Evolutionary conservation across 1,284 basidiomycete species (phyloP), one percentile per base, ranked within the genome.

Genomic region (Trichosporon sp.): DNA sequence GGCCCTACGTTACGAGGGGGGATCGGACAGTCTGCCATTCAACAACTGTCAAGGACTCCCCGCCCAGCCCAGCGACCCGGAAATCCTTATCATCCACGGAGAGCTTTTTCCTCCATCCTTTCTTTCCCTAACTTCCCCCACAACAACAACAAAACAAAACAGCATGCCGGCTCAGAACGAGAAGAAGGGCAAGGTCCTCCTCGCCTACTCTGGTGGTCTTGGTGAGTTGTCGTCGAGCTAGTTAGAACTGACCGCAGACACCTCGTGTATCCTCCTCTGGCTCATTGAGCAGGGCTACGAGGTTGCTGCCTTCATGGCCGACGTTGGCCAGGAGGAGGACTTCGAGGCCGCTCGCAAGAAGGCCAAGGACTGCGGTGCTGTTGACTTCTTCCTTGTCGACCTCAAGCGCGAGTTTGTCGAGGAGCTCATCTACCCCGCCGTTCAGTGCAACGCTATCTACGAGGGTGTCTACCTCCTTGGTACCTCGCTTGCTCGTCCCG

Each of bases 271-370:
- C 68, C 73, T 88, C 37, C 75, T 88, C 7, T 89, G 89, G 77
- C 81, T 89, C 52, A 82, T 80, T 8, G 84, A 87, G 67, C 83
- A 84, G 67, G 94, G 93, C 62, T 98, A 98, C 83, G 92, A 98
- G 76, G 95, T 98, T 69, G 88, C 91, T 72, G 93, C 95, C 44
- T 99, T 95, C 86, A 96, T 99, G 94, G 95, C 95, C 59, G 93
- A 98, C 83, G 93, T 98, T 70, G 95, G 95, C 31, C 95, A 98
- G 81, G 94, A 98, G 81, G 95, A 99, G 90, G 95, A 99, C 82
- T 99, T 96, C 77, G 91, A 86, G 67, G 95, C 95, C 65, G 95
- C 95, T 61, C 87, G 89, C 72, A 85, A 85, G 74, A 99, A 99
- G 82, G 95, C 95, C 29, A 83, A 95, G 71, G 86, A 86, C 73